Base-by-base conservation (phyloP, 2,329 filamentous ascomycete species). In the Phialophora expanda region DNA sequence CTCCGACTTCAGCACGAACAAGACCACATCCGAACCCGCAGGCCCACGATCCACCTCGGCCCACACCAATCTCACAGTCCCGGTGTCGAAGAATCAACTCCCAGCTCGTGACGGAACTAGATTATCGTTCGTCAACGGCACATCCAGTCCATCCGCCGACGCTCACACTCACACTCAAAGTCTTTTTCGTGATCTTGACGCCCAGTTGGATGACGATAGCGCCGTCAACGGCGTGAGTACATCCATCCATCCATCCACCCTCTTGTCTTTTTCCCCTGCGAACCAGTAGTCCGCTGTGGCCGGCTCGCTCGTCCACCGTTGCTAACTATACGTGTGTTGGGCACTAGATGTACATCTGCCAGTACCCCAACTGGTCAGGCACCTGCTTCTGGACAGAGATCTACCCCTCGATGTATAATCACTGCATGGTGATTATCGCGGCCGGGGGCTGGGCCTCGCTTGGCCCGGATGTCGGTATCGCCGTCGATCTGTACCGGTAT, bases 291-390 rank as follows among this genome's bases (percentile, higher is more conserved):
- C 32, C 32, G 11, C 32, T 4, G 11, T 34, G 9, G 32, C 3
- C 30, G 30, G 3, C 30, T 34, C 32, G 32, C 32, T 34, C 32
- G 11, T 34, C 12, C 32, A 34, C 32, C 32, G 11, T 12, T 34
- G 32, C 32, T 34, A 12, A 34, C 32, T 34, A 4, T 4, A 3
- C 11, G 9, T 34, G 28, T n/a, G 28, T 28, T 7, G 41, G 26
- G 24, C 12, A 5, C 28, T 11, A 62, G 59, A 62, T 62, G 20
- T 62, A 55, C 59, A 62, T 62, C 34, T 62, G 59, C 51, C 34
- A 41, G 22, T 20, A 55, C 12, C 51, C 59, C 6, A 30, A 62
- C 32, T 62, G 59, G 59, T 11, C 14, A 12, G 59, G 59, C 12
- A 34, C 34, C 11, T 62, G 59, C 38, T 62, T 62, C 50, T 56